phyloP scores from a whole-genome alignment of 2,329 filamentous ascomycete species.

The Cordyceps fumosorosea region DNA sequence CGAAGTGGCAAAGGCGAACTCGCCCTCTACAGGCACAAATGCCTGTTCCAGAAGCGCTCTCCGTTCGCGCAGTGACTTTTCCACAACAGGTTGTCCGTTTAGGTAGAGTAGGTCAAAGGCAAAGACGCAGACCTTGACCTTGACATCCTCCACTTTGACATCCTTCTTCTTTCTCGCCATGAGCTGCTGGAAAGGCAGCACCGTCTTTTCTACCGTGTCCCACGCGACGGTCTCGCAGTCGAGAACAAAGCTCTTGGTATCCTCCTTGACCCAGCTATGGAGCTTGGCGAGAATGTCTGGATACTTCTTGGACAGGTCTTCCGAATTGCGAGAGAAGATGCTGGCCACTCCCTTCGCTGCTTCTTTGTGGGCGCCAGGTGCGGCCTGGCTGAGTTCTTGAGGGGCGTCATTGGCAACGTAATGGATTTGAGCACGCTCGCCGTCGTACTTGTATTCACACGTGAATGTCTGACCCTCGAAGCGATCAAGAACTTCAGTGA shows the following conservation, averaged over 20 bases:
- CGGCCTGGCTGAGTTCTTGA: conserved; percentile 59
- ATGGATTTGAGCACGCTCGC: conserved; percentile 96
- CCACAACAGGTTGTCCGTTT: conserved; percentile 84
- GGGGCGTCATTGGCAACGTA: conserved; percentile 80
- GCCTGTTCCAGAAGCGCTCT: conserved; percentile 66
- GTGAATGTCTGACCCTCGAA: conserved; percentile 95
- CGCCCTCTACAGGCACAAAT: conserved; percentile 75
- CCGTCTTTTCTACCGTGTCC: conserved; percentile 92
- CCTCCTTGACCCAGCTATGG: conserved; percentile 79
- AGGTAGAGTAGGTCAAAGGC: conserved; percentile 92
- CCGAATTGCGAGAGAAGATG: conserved; percentile 95
- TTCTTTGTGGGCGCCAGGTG: conserved; percentile 56
- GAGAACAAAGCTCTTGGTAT: conserved; percentile 92
- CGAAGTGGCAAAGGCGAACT: conserved; percentile 83
- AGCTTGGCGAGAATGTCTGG: conserved; percentile 90
- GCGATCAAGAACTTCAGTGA: conserved; percentile 92
- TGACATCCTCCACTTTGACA: conserved; percentile 90
- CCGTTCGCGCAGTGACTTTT: conserved; percentile 78
- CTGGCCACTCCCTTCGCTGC: conserved; percentile 69
- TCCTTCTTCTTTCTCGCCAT: conserved; percentile 99
- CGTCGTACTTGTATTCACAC: conserved; percentile 98
- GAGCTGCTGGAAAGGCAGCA: conserved; percentile 92
- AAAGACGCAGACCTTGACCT: conserved; percentile 94
- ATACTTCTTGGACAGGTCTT: conserved; percentile 96
- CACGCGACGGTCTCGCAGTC: conserved; percentile 97